Conservation (phyloP, 257 asterid species). For the Verbascum thapsus region DNA sequence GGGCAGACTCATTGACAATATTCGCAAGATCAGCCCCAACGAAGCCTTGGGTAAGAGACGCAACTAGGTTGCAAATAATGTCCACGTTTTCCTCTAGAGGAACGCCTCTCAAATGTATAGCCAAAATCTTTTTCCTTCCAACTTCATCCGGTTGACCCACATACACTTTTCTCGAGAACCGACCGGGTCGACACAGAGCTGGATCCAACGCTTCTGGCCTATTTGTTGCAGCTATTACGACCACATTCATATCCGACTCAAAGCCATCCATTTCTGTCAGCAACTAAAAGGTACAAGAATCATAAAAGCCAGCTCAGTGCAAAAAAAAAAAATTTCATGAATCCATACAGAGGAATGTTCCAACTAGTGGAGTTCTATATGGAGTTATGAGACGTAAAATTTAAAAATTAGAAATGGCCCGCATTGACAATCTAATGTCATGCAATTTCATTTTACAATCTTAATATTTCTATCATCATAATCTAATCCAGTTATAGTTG, state of each 20-base stretch:
- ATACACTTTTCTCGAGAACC: slow-evolving; percentile 93
- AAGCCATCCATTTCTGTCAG: slow-evolving; percentile 99
- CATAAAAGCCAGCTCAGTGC: slow-evolving; percentile 12
- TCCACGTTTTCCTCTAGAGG: slow-evolving; percentile 82
- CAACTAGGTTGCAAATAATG: slow-evolving; percentile 80
- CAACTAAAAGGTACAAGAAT: slow-evolving; percentile 50
- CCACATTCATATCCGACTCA: slow-evolving; percentile 66
- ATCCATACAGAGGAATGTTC: not conserved
- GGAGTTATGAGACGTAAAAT: not conserved
- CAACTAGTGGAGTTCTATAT: not conserved
- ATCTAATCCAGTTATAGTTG: not conserved
- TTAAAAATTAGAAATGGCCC: not conserved
- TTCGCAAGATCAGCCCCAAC: slow-evolving; percentile 98
- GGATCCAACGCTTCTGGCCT: slow-evolving; percentile 97
- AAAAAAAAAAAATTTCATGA: not conserved
- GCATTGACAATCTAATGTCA: not conserved
- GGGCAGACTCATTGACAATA: slow-evolving; percentile 87
- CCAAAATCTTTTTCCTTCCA: slow-evolving; percentile 88
- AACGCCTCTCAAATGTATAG: slow-evolving; percentile 84
- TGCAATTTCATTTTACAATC: not conserved
- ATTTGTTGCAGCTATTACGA: slow-evolving; percentile 94
- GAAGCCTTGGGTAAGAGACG: slow-evolving; percentile 86
- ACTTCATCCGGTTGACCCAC: slow-evolving; percentile 95
- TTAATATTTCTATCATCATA: not conserved
- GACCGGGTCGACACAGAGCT: slow-evolving; percentile 96